Evolutionary conservation across 2,329 filamentous ascomycete species (phyloP), one percentile per base, ranked within the genome.

Genomic region (Cercospora sp.): DNA sequence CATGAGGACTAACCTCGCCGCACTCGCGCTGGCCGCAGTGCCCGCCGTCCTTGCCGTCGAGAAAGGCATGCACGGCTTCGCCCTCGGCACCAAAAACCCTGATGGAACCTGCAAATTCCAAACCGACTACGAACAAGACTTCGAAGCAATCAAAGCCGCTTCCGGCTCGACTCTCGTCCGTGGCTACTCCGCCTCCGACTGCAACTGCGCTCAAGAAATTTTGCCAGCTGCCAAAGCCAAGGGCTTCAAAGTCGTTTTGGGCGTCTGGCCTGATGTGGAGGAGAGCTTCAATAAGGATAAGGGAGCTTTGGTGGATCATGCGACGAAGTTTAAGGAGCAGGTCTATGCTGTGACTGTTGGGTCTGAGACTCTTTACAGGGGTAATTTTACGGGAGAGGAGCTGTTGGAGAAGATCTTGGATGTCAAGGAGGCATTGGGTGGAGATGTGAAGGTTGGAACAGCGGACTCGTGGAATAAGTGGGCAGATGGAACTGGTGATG

Each of bases 401-500:
- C 85, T 92, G 60, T 79, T 88, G 62, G 80, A 79, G 66, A 88
- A 88, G 79, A 90, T 92, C 78, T 80, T 85, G 68, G 83, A 87
- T 61, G 85, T 90, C 70, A 86, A 88, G 81, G 77, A 80, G 48
- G 80, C 85, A 33, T 77, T 89, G 76, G 82, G 85, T 72, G 77
- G 77, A 28, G 80, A 80, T 45, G 81, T 88, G 73, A 86, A 84
- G 72, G 83, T 91, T 55, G 89, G 90, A 61, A 91, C 88, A 10
- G 90, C 89, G 7, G 90, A 92, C 79, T 87, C 84, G 76, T 92
- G 90, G 90, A 91, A 91, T 81, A 90, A 90, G 79, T 89, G 84
- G 75, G 83, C 86, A 58, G 89, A 91, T 76, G 89, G 89, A 45
- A 90, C 89, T 28, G 89, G 86, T 45, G 87, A 91, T 77, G 82